A percentile compares a stretch with the other conserved stretches of the same genome.
Evolutionary conservation across 805 yeast genomes (phyloP).

Genomic region (Zygosaccharomyces rouxii): DNA sequence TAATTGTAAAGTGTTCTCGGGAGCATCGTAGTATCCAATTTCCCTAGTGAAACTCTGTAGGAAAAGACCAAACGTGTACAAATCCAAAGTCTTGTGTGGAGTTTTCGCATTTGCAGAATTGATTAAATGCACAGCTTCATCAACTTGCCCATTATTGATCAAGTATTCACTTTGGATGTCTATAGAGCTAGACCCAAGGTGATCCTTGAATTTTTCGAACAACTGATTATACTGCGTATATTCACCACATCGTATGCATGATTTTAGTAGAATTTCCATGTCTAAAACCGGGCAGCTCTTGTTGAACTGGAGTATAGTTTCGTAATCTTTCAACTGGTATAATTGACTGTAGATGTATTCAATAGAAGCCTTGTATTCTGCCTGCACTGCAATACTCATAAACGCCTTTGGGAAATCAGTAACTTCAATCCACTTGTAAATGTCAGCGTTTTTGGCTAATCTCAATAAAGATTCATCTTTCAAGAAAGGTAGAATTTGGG

Average conservation of each 20-base stretch:
- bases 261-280: constrained; percentile 23
- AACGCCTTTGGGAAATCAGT: constrained; percentile 30
- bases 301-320: constrained; percentile 22
- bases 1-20: constrained; percentile 28
- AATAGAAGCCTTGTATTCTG: constrained; percentile 25
- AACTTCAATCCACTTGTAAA: constrained; percentile 15
- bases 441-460: constrained; percentile 17
- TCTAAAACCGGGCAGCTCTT: constrained; percentile 26
- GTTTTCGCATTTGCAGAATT: constrained; percentile 13
- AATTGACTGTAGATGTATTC: constrained; percentile 21
- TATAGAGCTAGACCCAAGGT: constrained; percentile 13
- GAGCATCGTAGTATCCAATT: constrained; percentile 10
- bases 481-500: constrained; percentile 19
- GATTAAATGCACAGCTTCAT: constrained; percentile 22
- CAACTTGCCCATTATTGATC: constrained; percentile 18
- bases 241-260: constrained; percentile 27
- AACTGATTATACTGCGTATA: constrained; percentile 16
- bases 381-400: constrained; percentile 29
- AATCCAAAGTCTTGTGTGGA: constrained; percentile 20
- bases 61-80: constrained; percentile 25
- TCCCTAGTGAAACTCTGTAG: constrained; percentile 20
- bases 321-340: constrained; percentile 17
- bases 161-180: constrained; percentile 26
- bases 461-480: constrained; percentile 26
- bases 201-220: constrained; percentile 17